Conservation (phyloP, 805 yeast species). For the Pichia manshurica region DNA sequence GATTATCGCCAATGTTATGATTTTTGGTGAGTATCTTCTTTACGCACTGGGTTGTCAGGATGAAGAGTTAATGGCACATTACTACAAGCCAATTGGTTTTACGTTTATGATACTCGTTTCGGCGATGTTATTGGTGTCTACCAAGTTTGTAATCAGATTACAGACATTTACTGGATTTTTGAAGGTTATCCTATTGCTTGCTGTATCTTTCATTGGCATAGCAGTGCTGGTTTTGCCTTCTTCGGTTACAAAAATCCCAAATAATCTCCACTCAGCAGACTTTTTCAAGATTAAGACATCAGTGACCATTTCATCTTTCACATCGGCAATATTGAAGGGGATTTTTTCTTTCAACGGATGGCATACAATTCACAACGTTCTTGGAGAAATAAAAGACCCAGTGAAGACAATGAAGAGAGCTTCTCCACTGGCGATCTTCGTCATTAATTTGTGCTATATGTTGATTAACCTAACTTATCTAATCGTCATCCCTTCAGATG, state of each 20-base stretch:
- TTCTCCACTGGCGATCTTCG: constrained; percentile 42
- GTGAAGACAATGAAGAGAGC: constrained; percentile 46
- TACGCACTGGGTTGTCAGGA: constrained; percentile 39
- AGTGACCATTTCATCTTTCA: constrained; percentile 38
- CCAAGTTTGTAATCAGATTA: constrained; percentile 50
- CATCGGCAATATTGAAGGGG: constrained; percentile 47
- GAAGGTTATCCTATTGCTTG: constrained; percentile 47
- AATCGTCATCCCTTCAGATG: constrained; percentile 44
- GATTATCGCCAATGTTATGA: constrained; percentile 44
- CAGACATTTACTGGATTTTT: constrained; percentile 61
- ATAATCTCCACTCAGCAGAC: constrained; percentile 32
- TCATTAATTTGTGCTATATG: constrained; percentile 40
- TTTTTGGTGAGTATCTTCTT: constrained; percentile 49
- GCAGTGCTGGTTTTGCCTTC: constrained; percentile 50
- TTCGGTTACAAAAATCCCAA: constrained; percentile 38
- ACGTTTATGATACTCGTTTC: constrained; percentile 33
- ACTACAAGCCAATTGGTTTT: constrained; percentile 39
- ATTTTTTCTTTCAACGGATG: constrained; percentile 50
- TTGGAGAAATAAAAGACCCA: constrained; percentile 52
- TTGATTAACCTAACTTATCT: constrained; percentile 46
- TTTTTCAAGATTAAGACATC: constrained; percentile 26
- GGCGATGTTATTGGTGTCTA: constrained; percentile 52
- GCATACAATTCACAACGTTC: constrained; percentile 48
- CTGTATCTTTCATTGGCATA: constrained; percentile 54
- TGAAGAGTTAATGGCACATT: constrained; percentile 23